Conservation (phyloP, 179 eudicot species). For the Beta corolliflora region DNA sequence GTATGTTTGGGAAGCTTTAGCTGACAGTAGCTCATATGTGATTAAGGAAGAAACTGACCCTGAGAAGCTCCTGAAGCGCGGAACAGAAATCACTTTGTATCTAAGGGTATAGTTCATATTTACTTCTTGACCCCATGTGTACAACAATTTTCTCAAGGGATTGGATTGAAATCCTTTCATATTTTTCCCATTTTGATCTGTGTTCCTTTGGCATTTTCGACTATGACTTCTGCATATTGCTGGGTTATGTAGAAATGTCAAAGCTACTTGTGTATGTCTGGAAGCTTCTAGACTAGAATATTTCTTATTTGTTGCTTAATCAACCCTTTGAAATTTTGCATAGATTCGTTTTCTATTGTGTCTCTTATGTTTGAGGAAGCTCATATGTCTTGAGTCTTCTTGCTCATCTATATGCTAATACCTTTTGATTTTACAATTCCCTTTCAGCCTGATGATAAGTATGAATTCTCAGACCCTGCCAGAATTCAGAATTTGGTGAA, state of each 20-base stretch:
- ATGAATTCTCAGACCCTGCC: conserved; percentile 79
- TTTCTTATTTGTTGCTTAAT: not conserved
- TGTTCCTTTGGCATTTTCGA: not conserved
- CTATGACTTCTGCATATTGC: not conserved
- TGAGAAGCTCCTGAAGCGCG: conserved; percentile 71
- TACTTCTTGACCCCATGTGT: not conserved
- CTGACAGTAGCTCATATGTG: conserved; percentile 86
- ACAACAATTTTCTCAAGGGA: not conserved
- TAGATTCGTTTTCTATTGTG: not conserved
- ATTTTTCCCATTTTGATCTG: not conserved
- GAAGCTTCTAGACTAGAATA: not conserved
- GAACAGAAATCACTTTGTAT: conserved; percentile 85
- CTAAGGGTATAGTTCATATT: conserved; percentile 52
- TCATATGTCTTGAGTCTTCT: not conserved
- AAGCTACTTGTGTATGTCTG: not conserved
- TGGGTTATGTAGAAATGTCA: not conserved
- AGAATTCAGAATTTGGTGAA: conserved; percentile 85
- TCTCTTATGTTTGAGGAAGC: not conserved
- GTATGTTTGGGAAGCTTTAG: conserved; percentile 86
- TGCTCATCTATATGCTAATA: conserved; percentile 13
- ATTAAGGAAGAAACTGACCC: conserved; percentile 93
- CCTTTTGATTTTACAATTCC: not conserved
- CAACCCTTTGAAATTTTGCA: not conserved
- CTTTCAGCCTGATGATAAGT: conserved; percentile 92
- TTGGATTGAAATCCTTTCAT: not conserved